A percentile compares a stretch with the other conserved stretches of the same genome.
Conservation (phyloP, 352 stramenopile genomes). For the Pythium folliculosum region DNA sequence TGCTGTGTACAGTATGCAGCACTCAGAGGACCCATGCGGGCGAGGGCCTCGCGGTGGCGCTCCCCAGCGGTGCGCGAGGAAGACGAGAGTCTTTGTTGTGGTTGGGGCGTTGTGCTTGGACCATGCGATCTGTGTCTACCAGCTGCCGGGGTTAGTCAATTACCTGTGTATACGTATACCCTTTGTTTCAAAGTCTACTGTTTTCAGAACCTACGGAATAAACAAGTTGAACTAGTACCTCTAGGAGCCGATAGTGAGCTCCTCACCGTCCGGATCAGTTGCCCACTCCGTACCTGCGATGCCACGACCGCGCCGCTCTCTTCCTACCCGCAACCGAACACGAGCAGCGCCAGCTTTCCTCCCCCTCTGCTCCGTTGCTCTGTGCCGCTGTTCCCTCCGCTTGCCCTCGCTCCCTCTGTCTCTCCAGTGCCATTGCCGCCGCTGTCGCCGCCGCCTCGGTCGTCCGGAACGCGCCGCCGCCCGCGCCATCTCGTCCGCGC, state of each 20-base stretch:
- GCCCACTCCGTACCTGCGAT: background rate
- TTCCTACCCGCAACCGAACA: conserved; percentile 1
- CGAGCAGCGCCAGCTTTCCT: conserved; percentile 6
- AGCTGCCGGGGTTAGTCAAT: conserved; percentile 8
- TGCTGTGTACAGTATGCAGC: too few species aligned
- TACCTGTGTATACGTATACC: conserved; percentile 4
- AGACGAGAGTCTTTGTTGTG: too few species aligned
- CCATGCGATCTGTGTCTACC: conserved; percentile 6
- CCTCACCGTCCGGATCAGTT: background rate
- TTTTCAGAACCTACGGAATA: background rate
- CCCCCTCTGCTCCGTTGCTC: background rate
- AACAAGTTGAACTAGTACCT: background rate
- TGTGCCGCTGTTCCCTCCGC: too few species aligned
- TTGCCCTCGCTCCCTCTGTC: conserved; percentile 3
- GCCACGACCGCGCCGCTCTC: background rate
- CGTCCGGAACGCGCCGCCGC: background rate
- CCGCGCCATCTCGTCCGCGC: background rate
- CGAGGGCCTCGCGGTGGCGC: too few species aligned
- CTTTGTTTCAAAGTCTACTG: background rate
- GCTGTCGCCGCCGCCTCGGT: background rate
- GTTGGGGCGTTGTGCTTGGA: background rate
- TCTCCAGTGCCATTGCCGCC: background rate
- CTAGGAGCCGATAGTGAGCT: conserved; percentile 5
- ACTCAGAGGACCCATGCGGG: too few species aligned
- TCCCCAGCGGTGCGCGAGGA: too few species aligned